Conservation (phyloP, 2,329 filamentous ascomycete genomes). For the Hymenotorrendiella dingleyae region DNA sequence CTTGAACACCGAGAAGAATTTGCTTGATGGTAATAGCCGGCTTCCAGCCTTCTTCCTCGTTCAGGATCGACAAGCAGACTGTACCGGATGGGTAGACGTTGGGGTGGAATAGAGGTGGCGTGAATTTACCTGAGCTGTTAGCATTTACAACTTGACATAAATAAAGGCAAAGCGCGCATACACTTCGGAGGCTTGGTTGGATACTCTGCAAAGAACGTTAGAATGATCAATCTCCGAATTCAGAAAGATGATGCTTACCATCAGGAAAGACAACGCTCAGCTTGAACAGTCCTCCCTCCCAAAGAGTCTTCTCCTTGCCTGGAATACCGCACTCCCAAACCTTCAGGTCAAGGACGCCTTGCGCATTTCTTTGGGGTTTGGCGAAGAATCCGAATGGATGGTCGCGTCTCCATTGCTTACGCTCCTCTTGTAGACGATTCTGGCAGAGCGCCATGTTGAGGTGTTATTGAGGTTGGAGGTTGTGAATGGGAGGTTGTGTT, state of each 20-base stretch:
- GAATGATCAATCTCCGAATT: constrained; percentile 6
- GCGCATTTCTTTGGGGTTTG: constrained; percentile 71
- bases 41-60: constrained; percentile 98
- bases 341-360: constrained; percentile 86
- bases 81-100: constrained; percentile 98
- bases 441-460: constrained; percentile 82
- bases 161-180: constrained; percentile 41
- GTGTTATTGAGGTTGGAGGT: background rate
- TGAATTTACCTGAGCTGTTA: constrained; percentile 73
- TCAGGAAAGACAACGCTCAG: constrained; percentile 89
- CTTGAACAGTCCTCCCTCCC: constrained; percentile 98
- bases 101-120: constrained; percentile 91
- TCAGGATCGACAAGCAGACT: constrained; percentile 92
- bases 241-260: constrained; percentile 49
- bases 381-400: constrained; percentile 98
- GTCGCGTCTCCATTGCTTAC: constrained; percentile 94
- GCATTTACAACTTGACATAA: constrained; percentile 14
- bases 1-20: constrained; percentile 92
- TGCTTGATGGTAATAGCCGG: constrained; percentile 98
- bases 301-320: constrained; percentile 93
- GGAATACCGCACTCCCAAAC: constrained; percentile 95
- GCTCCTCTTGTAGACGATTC: constrained; percentile 82
- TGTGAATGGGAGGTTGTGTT: constrained; percentile 4
- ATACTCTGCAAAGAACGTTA: constrained; percentile 61
- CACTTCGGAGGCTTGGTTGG: constrained; percentile 98